Conservation (phyloP, 78 protist species). For the Salpingoeca rosetta region DNA sequence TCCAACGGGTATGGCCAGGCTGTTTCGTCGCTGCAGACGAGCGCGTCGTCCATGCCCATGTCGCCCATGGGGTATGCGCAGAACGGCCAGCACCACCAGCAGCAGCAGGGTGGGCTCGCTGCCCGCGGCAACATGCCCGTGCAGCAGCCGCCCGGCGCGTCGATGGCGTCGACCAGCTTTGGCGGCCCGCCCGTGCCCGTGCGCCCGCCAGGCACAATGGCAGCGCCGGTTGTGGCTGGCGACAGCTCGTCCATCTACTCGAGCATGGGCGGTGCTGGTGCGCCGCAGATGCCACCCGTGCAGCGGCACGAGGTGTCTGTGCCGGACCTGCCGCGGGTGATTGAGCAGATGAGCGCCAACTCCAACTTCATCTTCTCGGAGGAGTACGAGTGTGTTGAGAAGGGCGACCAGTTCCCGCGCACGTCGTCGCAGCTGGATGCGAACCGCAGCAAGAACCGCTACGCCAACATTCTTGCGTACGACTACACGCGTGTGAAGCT, state of each 20-base stretch:
- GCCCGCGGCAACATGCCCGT: too few relatives aligned
- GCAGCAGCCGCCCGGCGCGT: background rate
- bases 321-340: background rate
- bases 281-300: background rate
- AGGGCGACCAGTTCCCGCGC: background rate
- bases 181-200: too few relatives aligned
- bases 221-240: too few relatives aligned
- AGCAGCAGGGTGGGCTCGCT: too few relatives aligned
- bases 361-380: background rate
- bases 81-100: too few relatives aligned
- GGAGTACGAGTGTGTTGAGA: conserved; percentile 4
- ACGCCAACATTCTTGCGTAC: conserved; percentile 21
- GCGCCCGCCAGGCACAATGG: too few relatives aligned
- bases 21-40: background rate
- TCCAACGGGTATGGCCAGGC: too few relatives aligned
- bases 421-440: background rate
- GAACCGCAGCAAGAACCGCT: conserved; percentile 36
- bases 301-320: background rate
- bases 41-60: background rate
- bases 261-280: too few relatives aligned
- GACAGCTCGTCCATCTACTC: background rate
- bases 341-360: background rate
- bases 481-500: background rate
- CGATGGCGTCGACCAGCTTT: too few relatives aligned
- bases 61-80: too few relatives aligned